These are phyloP conservation scores for Gossypium schwendimanii DNA, from an alignment of 441 rosid genomes.

Conservation along the genomic window DNA sequence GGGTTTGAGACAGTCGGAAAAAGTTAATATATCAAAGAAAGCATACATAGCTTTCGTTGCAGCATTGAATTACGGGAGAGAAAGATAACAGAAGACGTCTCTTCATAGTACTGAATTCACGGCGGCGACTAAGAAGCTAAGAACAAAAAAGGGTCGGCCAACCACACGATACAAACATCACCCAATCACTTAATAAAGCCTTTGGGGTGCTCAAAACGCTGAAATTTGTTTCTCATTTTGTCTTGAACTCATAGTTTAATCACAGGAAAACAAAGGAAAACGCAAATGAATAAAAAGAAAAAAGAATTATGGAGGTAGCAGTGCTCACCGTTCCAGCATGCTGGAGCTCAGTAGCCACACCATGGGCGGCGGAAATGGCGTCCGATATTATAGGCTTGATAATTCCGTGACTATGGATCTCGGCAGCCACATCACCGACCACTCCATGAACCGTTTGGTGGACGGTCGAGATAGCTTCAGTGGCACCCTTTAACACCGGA, in stretches of 20 bases:
- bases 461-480: constrained; percentile 56
- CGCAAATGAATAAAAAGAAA: background rate
- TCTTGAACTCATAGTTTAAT: background rate
- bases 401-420: constrained; percentile 60
- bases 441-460: constrained; percentile 54
- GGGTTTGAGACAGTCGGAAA: too few species aligned
- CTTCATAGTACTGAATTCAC: background rate
- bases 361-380: background rate
- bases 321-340: constrained; percentile 17
- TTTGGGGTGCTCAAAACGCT: background rate
- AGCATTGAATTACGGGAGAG: too few species aligned
- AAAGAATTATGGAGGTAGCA: background rate
- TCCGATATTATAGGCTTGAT: background rate
- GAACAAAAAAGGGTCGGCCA: background rate
- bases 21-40: too few species aligned
- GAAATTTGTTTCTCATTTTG: background rate
- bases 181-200: background rate
- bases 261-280: background rate
- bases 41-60: too few species aligned
- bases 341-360: background rate
- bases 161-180: background rate
- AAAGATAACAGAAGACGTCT: too few species aligned
- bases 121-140: background rate
- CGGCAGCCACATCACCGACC: constrained; percentile 41
- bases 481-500: constrained; percentile 54